Percentiles rank a stretch among this genome's conserved stretches.
Conservation (phyloP, 768 basidiomycete genomes). For the Termitomyces sp. region DNA sequence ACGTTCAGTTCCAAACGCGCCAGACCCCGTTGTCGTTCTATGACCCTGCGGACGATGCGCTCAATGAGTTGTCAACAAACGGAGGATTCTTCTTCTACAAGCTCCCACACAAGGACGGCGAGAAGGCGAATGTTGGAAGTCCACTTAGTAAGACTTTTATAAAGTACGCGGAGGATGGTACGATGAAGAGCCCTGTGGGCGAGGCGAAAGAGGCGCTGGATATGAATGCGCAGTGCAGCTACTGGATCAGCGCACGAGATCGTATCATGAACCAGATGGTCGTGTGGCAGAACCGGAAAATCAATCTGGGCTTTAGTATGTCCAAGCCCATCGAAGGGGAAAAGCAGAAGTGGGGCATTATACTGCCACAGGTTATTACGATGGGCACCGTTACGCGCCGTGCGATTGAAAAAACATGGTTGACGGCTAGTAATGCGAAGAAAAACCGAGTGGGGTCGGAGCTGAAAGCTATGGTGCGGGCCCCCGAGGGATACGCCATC, state of each 20-base stretch:
- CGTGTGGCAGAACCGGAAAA: conserved; percentile 63
- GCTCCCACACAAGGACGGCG: conserved; percentile 95
- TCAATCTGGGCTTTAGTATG: conserved; percentile 49
- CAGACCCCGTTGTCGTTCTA: conserved; percentile 51
- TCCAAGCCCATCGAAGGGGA: conserved; percentile 14
- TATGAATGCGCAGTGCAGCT: conserved; percentile 92
- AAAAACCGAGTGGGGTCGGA: conserved; percentile 97
- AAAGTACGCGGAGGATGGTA: conserved; percentile 84
- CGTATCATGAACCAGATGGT: conserved; percentile 92
- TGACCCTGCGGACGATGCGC: conserved; percentile 54
- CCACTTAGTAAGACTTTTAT: conserved; percentile 89
- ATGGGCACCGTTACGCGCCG: conserved; percentile 99
- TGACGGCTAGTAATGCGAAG: conserved; percentile 98
- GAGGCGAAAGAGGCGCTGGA: conserved; percentile 84
- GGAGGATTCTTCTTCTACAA: conserved; percentile 76
- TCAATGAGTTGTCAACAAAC: conserved; percentile 46
- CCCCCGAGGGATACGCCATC: conserved; percentile 88
- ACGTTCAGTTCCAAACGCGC: conserved; percentile 41
- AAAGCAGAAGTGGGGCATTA: conserved; percentile 73
- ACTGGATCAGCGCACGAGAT: conserved; percentile 95
- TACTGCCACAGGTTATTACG: conserved; percentile 92
- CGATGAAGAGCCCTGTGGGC: conserved; percentile 74
- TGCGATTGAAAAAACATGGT: conserved; percentile 97
- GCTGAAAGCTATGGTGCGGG: conserved; percentile 95
- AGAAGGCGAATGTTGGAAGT: conserved; percentile 91